Base-by-base conservation (phyloP, 2,329 filamentous ascomycete genomes). In the Rutstroemia sp. region DNA sequence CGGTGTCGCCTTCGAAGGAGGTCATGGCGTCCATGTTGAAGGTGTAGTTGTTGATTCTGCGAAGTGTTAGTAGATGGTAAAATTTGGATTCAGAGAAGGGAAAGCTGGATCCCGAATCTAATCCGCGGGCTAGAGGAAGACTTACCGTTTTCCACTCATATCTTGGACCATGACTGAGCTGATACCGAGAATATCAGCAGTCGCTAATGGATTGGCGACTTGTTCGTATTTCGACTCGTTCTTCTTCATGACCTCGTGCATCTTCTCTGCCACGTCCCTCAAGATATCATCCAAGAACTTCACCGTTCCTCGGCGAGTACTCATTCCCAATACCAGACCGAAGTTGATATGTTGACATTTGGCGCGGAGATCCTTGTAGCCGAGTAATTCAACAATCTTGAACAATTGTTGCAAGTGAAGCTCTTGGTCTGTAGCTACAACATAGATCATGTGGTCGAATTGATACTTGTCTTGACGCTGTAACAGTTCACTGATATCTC, bases 131-230 rank as follows among this genome's bases (percentile, higher is more conserved):
- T 27, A 25, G 19, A 5, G 5, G 19, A 25, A 23, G 3, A 67
- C 79, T 62, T 73, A 87, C 86, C 89, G 83, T 82, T 96, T 97
- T 71, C 92, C 94, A 63, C 83, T 88, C 90, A 97, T 96, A 69
- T 97, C 94, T 73, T 97, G 92, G 19, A 96, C 90, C 91, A 97
- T 97, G 69, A 97, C 92, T 69, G 88, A 87, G 62, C 88, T 92
- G 70, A 97, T 96, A 61, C 92, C 94, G 3, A 97, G 81, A 10
- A 82, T 90, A 74, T 97, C 94, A 59, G 94, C 91, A 9, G 86
- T 88, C 54, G 82, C 80, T 54, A 83, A 85, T 0, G 92, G 92
- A 71, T 97, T 79, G 67, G 86, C 88, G 19, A 99, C 86, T 73
- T 96, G 91, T 56, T 83, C 75, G 73, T 97, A 99, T 78, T 99